Conservation (phyloP, 345 rosid genomes). For the Euclidium syriacum region DNA sequence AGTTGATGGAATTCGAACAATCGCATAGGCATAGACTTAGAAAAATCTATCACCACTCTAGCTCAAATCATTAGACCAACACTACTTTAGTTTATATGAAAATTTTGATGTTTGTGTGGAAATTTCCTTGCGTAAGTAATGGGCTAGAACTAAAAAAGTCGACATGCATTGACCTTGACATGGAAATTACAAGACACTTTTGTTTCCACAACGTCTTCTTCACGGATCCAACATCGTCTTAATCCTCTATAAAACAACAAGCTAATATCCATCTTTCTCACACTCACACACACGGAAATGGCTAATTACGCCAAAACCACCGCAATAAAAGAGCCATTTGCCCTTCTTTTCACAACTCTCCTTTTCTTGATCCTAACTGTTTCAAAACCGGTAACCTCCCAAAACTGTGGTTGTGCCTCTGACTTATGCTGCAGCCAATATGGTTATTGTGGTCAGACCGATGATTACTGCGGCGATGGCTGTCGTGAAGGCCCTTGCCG, state of each 20-base stretch:
- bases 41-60: too few species aligned
- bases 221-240: constrained; percentile 13
- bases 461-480: constrained; percentile 38
- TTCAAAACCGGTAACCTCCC: constrained; percentile 8
- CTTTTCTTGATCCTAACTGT: constrained; percentile 10
- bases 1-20: too few species aligned
- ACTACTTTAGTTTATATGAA: too few species aligned
- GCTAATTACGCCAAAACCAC: constrained; percentile 5
- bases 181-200: constrained; percentile 2
- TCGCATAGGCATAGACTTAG: too few species aligned
- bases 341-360: constrained; percentile 6
- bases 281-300: not conserved
- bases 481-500: constrained; percentile 55
- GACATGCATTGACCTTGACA: constrained; percentile 16
- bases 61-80: too few species aligned
- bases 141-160: constrained; percentile 1
- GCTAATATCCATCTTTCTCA: not conserved
- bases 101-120: not conserved
- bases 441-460: constrained; percentile 38
- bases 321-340: not conserved
- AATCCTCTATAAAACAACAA: constrained; percentile 11
- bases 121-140: not conserved
- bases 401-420: constrained; percentile 38
- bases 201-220: constrained; percentile 4
- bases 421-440: constrained; percentile 38